Base-by-base conservation (phyloP, 306 rosid species). In the Casuarina glauca region DNA sequence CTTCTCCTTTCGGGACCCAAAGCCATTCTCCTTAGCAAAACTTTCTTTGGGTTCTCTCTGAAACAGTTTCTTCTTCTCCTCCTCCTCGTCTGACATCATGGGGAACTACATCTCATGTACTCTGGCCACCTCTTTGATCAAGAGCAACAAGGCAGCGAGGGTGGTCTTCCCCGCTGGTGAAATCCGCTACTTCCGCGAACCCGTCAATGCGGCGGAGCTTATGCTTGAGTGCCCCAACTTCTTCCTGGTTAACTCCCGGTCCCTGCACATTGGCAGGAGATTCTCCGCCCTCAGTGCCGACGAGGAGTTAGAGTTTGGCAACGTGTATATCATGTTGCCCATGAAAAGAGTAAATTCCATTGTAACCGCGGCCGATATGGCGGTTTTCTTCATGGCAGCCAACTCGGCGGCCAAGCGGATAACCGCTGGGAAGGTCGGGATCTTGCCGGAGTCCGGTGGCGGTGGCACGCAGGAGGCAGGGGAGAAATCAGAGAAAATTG, bases 71-170 rank as follows among this genome's bases (percentile, higher is more conserved):
- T 0, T 38, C 52, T 3, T 39, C 20, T 0, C 39, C 32, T 26
- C 32, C 32, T 26, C 32, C 32, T 26, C 32, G 1, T 26, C 32
- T 26, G 32, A 12, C 8, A 0, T 57, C 7, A 93, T 95, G 99
- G 99, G 99, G 5, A 95, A 93, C 80, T 91, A 89, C 67, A 64
- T 87, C 70, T 92, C 99, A 0, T 93, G 99, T 88, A 69, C 89
- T 62, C 57, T 95, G 12, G 83, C 87, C 0, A 75, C 91, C n/a
- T 97, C 97, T 11, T 52, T 85, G 84, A 87, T 82, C 86, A 93
- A 84, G 84, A 86, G 74, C 73, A 66, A 84, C 4, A 89, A 83
- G 68, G 91, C 95, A 0, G 85, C 88, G 0, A 84, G 97, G 35
- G 97, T 95, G 8, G 50, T 95, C 3, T 83, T 91, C 39, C 97